Conservation (phyloP, 2,329 filamentous ascomycete species). For the Rutstroemia sydowiana region DNA sequence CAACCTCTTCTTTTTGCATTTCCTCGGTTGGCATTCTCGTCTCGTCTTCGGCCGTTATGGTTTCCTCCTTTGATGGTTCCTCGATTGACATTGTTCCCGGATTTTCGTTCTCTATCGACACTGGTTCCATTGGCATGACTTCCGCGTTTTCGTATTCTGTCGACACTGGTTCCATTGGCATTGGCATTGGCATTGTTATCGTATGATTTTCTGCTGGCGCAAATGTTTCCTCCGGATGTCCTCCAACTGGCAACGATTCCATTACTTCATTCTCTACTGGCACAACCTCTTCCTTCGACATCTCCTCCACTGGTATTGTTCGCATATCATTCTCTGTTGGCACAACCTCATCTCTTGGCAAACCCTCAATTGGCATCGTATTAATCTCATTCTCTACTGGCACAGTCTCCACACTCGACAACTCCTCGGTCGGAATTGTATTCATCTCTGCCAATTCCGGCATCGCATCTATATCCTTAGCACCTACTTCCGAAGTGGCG, state of each 20-base stretch:
- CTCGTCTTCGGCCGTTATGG: not conserved
- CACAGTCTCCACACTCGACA: not conserved
- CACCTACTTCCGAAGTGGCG: too few relatives aligned
- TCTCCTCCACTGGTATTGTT: not conserved
- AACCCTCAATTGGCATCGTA: not conserved
- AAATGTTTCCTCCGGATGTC: not conserved
- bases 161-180: too few relatives aligned
- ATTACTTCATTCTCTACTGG: not conserved
- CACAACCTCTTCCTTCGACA: not conserved
- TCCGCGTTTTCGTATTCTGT: too few relatives aligned
- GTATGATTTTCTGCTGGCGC: not conserved
- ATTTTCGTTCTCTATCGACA: not conserved
- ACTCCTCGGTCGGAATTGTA: not conserved
- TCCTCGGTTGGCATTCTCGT: not conserved
- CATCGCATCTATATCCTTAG: not conserved
- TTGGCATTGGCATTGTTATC: not conserved
- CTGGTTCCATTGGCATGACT: not conserved
- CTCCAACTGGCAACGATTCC: not conserved
- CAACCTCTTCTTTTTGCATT: not conserved
- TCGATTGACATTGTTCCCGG: not conserved
- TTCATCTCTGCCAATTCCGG: not conserved
- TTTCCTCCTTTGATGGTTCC: not conserved
- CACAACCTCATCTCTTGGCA: not conserved
- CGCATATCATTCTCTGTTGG: not conserved
- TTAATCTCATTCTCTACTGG: too few relatives aligned